Evolutionary conservation across 2,329 filamentous ascomycete genomes (phyloP), one percentile per base, ranked within the genome.

Genomic region (Diaporthe ampelina): DNA sequence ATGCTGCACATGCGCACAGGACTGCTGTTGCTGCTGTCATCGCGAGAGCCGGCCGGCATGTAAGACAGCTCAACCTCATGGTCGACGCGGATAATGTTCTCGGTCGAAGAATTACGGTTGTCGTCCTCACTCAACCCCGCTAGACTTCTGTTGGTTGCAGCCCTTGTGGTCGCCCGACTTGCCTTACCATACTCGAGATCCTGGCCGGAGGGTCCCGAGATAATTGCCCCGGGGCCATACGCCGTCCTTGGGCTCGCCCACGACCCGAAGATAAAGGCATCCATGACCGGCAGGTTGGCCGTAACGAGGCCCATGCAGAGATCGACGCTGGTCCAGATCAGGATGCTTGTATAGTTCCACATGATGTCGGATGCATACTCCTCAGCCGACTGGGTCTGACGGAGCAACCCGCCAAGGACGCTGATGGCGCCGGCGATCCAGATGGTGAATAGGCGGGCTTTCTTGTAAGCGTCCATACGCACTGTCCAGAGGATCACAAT

Each of bases 401-500:
- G 77, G n/a, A 82, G 72, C 1, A 81, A 75, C 24, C 32, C 45
- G 21, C 54, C 35, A 29, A 70, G 48, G 13, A 74, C 43, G 56
- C 37, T 29, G 35, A 65, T 61, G 3, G 76, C 77, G 4, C 81
- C 81, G 26, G 80, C 77, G 13, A 77, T 77, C 76, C 82, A 83
- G 58, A 83, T 76, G 54, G 80, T 50, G 68, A 78, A 79, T 5
- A 82, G 76, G 4, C 80, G 75, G 10, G 77, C 52, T 56, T 81
- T 83, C 10, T 78, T 80, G 11, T 48, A 32, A 37, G 54, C 72
- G 0, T 77, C 76, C 76, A 83, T 81, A 15, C 78, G 76, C 19
- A 83, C 77, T 17, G 79, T 79, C 79, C 79, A 82, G 10, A 83
- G 74, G 1, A 83, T 79, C 10, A 82, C 78, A 15, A 83, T 69